Base-by-base conservation (phyloP, 2,329 filamentous ascomycete species). In the Beauveria brongniartii region DNA sequence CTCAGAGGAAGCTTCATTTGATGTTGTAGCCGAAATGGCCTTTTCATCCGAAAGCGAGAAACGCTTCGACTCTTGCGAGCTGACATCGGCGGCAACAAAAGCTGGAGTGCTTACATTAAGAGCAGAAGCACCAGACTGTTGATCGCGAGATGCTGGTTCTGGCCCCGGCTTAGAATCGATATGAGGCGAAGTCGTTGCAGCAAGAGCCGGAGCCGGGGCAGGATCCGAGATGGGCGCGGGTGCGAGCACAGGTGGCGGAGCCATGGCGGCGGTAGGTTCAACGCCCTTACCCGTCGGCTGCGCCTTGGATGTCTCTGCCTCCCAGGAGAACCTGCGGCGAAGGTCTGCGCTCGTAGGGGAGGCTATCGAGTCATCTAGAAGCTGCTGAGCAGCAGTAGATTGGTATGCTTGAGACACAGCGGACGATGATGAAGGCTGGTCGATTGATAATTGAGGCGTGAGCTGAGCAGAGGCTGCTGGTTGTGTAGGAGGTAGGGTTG, bases 31-130 rank as follows among this genome's bases (percentile, higher is more conserved):
- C 14, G 72, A 67, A 22, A 75, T 67, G 12, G 72, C 68, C 63
- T 78, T 80, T 63, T 82, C 79, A 16, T 82, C 77, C 2, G 73
- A 73, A 2, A 78, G 67, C 2, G 79, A 80, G 24, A 74, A 63
- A 18, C 69, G 71, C 8, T 66, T 70, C 58, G 63, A 61, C 30
- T 67, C 70, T 54, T 46, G 59, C 54, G 62, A 56, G 3, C 26
- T 41, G 22, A 7, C 43, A 24, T 47, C 34, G 7, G 43, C 34
- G 16, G 14, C 37, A 41, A 30, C 30, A 37, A 46, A 44, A 28
- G 41, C 26, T 54, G 48, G 44, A 7, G n/a, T 43, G 14, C 40
- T 14, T 24, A 20, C 28, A 28, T 18, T 59, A 18, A 20, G 22
- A 52, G 20, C 20, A 37, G 48, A 18, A 60, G 48, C 40, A 5